phyloP scores from a whole-genome alignment of 2,329 filamentous ascomycete genomes.

The Xylaria sp. region DNA sequence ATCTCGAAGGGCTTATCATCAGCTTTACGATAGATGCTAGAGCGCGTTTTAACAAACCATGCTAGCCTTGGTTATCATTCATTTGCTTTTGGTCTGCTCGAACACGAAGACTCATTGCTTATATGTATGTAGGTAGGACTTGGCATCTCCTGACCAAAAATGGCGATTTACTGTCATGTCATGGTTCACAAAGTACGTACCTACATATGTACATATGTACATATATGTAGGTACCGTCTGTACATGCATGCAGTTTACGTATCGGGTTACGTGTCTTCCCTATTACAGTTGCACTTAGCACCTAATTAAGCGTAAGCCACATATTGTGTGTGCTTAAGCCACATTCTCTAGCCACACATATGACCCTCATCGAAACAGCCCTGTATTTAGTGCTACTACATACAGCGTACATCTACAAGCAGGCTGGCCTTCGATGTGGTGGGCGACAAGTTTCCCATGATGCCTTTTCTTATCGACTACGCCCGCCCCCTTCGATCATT shows the following conservation, averaged over 20 bases:
- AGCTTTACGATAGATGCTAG: no score
- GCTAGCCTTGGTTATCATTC: background rate
- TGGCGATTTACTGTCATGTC: no score
- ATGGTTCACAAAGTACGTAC: no score
- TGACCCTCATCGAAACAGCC: no score
- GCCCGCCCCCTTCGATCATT: slow-evolving; percentile 45
- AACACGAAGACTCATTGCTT: background rate
- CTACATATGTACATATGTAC: background rate
- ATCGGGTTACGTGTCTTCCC: background rate
- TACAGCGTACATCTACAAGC: no score
- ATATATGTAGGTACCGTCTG: background rate
- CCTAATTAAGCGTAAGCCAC: background rate
- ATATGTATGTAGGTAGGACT: background rate
- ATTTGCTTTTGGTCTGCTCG: background rate
- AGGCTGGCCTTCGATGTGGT: background rate
- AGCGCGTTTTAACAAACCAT: background rate
- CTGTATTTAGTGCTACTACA: no score
- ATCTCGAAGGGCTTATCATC: no score
- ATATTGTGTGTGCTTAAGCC: background rate
- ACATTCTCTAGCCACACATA: background rate
- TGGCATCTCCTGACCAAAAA: background rate
- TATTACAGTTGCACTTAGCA: no score
- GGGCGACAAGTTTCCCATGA: slow-evolving; percentile 28
- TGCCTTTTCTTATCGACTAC: slow-evolving; percentile 39
- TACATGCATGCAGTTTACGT: background rate